Conservation (phyloP, 2,329 filamentous ascomycete genomes). For the Paracorniculantispora psalliotae region DNA sequence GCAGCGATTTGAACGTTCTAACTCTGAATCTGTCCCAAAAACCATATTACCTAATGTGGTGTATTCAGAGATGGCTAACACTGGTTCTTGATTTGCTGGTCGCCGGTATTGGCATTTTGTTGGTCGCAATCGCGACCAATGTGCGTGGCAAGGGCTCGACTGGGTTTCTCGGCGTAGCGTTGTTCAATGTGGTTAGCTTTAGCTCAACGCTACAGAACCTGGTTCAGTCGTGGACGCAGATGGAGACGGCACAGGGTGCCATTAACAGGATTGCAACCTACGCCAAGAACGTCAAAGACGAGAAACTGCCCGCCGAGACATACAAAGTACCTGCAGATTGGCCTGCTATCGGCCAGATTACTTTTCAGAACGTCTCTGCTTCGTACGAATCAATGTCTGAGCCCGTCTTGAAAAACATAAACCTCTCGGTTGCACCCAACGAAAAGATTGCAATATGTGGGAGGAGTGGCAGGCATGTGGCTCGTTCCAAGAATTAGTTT, state of each 20-base stretch:
- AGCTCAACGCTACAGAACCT: conserved; percentile 24
- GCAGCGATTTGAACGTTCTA: conserved; percentile 16
- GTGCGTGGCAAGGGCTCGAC: conserved; percentile 28
- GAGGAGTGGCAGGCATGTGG: conserved; percentile 30
- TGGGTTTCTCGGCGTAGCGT: conserved; percentile 23
- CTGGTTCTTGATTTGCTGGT: conserved; percentile 43
- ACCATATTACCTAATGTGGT: conserved; percentile 37
- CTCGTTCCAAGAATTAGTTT: not conserved
- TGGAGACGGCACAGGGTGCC: conserved; percentile 24
- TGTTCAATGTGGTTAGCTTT: conserved; percentile 25
- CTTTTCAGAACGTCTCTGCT: conserved; percentile 24
- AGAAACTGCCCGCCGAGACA: conserved; percentile 16
- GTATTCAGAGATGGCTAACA: conserved; percentile 45
- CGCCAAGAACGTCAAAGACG: conserved; percentile 15
- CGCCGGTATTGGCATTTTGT: conserved; percentile 38
- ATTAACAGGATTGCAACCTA: conserved; percentile 24
- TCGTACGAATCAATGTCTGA: conserved; percentile 21
- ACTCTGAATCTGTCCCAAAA: conserved; percentile 30
- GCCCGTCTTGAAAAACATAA: conserved; percentile 25
- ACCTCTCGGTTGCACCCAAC: conserved; percentile 25
- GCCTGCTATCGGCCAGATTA: conserved; percentile 25
- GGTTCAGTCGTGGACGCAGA: conserved; percentile 28
- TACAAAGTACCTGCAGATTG: too few relatives aligned
- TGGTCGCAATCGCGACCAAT: conserved; percentile 39
- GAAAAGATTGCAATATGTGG: conserved; percentile 41